Percentiles rank a stretch among this genome's conserved stretches.
Evolutionary conservation across 2,329 filamentous ascomycete genomes (phyloP).

Genomic region (Pestalotiopsis fici): DNA sequence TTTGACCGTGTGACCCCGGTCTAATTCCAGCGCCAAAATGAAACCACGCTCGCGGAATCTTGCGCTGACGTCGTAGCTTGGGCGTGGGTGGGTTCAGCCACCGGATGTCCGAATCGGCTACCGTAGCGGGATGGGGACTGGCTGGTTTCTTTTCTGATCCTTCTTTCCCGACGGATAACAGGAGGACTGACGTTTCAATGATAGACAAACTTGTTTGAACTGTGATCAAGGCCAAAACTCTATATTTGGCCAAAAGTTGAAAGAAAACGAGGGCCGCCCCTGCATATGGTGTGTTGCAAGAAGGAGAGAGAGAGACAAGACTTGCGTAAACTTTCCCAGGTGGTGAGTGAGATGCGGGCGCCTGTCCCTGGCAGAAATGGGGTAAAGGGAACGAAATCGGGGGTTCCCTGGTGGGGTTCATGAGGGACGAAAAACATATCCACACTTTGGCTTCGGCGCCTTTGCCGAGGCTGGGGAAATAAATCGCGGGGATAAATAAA

Average conservation of each 20-base stretch:
- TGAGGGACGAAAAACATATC: background rate
- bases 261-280: background rate
- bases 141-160: background rate
- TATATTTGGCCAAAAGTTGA: background rate
- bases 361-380: background rate
- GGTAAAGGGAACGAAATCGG: background rate
- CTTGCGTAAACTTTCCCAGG: background rate
- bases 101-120: constrained; percentile 3
- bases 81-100: background rate
- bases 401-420: background rate
- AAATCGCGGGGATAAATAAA: background rate
- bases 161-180: background rate
- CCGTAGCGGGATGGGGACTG: background rate
- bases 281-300: background rate
- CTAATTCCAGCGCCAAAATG: background rate
- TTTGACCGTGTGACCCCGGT: background rate
- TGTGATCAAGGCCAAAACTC: background rate
- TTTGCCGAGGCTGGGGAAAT: background rate
- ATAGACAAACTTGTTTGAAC: background rate
- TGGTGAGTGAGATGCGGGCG: background rate
- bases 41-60: background rate
- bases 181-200: background rate
- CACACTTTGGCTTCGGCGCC: background rate
- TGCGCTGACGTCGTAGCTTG: constrained; percentile 1
- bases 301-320: background rate